Conservation (phyloP, 2,329 filamentous ascomycete genomes). For the Aureobasidium namibiae region DNA sequence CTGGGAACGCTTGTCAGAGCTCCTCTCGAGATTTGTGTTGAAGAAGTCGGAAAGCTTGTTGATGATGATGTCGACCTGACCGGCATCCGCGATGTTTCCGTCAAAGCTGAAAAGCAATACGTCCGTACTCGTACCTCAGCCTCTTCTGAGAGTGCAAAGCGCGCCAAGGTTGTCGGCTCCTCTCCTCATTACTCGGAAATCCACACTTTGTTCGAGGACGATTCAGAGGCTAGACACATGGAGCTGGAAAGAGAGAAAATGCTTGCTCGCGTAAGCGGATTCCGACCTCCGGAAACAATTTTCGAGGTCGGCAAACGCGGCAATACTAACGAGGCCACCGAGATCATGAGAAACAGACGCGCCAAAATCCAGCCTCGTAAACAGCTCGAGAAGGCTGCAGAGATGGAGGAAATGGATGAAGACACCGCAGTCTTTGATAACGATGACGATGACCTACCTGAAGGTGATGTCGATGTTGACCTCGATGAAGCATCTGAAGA, state of each 20-base stretch:
- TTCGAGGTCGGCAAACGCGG: slow-evolving; percentile 81
- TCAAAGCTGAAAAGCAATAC: slow-evolving; percentile 89
- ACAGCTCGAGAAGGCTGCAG: slow-evolving; percentile 16
- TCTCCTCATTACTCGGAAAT: slow-evolving; percentile 64
- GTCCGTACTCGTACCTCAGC: slow-evolving; percentile 83
- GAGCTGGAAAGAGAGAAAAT: slow-evolving; percentile 74
- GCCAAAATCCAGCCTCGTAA: slow-evolving; percentile 50
- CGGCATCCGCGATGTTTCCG: slow-evolving; percentile 62
- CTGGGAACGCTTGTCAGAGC: slow-evolving; percentile 69
- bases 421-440: slow-evolving; percentile 15
- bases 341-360: slow-evolving; percentile 66
- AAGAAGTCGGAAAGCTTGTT: slow-evolving; percentile 75
- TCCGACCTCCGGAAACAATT: slow-evolving; percentile 87
- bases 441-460: slow-evolving; percentile 29
- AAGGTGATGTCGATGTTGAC: slow-evolving; percentile 30
- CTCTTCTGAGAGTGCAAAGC: slow-evolving; percentile 80
- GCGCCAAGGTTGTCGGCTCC: slow-evolving; percentile 68
- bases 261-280: slow-evolving; percentile 80
- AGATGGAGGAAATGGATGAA: slow-evolving; percentile 23
- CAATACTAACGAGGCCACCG: slow-evolving; percentile 59
- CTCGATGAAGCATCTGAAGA: slow-evolving; percentile 42
- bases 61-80: slow-evolving; percentile 66
- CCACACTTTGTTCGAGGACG: slow-evolving; percentile 63
- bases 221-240: slow-evolving; percentile 53
- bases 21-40: slow-evolving; percentile 64